Evolutionary conservation across 2,329 filamentous ascomycete genomes (phyloP).

Genomic region (Capronia americana): DNA sequence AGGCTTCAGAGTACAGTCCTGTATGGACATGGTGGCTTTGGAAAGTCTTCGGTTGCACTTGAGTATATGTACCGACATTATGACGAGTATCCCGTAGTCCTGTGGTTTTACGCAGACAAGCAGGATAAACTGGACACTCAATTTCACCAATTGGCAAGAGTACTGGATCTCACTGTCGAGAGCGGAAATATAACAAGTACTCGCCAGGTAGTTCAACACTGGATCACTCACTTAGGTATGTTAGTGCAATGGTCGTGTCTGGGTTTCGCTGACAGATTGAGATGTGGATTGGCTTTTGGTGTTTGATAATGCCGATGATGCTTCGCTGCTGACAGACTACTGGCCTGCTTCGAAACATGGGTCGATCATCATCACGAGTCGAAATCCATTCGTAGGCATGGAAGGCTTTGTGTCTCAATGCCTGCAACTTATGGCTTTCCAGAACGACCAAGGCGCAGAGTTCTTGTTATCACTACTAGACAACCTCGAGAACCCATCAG

Average conservation of each 20-base stretch:
- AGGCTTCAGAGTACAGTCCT: constrained; percentile 3
- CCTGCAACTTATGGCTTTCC: constrained; percentile 2
- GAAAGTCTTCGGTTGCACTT: constrained; percentile 3
- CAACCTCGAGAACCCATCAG: constrained; percentile 4
- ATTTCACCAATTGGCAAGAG: constrained; percentile 5
- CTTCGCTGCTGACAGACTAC: neutral
- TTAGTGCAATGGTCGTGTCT: constrained; percentile 1
- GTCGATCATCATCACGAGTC: constrained; percentile 2
- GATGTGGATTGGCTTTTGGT: constrained; percentile 5
- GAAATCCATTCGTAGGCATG: constrained; percentile 3
- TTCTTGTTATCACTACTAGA: constrained; percentile 4
- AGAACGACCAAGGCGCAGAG: constrained; percentile 2
- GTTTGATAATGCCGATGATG: constrained; percentile 4
- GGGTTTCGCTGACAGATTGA: constrained; percentile 2
- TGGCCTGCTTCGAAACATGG: constrained; percentile 1
- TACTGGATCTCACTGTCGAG: constrained; percentile 1
- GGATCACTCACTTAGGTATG: constrained; percentile 3
- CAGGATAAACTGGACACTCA: constrained; percentile 3
- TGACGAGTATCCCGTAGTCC: constrained; percentile 1
- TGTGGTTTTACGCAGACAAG: constrained; percentile 3
- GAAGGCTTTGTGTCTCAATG: constrained; percentile 3
- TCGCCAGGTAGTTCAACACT: constrained; percentile 2
- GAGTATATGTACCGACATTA: constrained; percentile 5
- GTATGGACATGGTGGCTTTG: constrained; percentile 2
- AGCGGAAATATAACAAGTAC: constrained; percentile 3